Evolutionary conservation across 2,329 filamentous ascomycete species (phyloP), one percentile per base, ranked within the genome.

Genomic region (Claviceps sp.): DNA sequence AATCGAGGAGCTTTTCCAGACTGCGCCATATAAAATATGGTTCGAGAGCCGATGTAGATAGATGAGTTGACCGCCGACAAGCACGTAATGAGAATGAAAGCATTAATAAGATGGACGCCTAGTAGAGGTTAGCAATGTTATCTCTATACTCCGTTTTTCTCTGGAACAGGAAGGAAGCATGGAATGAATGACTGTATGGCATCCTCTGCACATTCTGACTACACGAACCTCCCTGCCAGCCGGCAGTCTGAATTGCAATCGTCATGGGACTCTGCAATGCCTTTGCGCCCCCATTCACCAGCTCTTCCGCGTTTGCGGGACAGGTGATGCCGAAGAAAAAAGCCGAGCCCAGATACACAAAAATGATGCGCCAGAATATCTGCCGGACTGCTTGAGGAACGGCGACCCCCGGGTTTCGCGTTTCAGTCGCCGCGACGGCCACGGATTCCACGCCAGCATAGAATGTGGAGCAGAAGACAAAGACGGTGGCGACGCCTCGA

Each of bases 251-350:
- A 45, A 90, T 78, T 1, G 84, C 83, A 54, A 88, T 78, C 0
- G 83, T 88, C 76, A 88, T 85, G 0, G 84, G 83, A 20, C 80
- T 85, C 65, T 83, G 77, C 26, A 88, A 72, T 0, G 83, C 82
- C 52, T 82, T 78, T 51, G 77, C 80, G 3, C 64, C 65, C 4
- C 78, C 79, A 29, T 78, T 79, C 42, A 85, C 72, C 6, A 90
- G 74, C 1, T 76, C 78, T 3, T 74, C 67, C 0, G 82, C 79
- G 56, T 88, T 79, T 54, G 82, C 80, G 0, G 85, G 84, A 57
- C 85, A 86, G 0, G 84, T 84, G 2, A 91, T 72, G 8, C 85
- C 83, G 53, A 85, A 86, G 69, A 88, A 87, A 62, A 88, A 79
- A 36, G 83, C 84, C 8, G 77, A 78, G 38, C 83, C 83, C 73